These are phyloP conservation scores for Mortierella sp. DNA, from an alignment of 371 early-diverging fungal genomes.

Conservation along the genomic window DNA sequence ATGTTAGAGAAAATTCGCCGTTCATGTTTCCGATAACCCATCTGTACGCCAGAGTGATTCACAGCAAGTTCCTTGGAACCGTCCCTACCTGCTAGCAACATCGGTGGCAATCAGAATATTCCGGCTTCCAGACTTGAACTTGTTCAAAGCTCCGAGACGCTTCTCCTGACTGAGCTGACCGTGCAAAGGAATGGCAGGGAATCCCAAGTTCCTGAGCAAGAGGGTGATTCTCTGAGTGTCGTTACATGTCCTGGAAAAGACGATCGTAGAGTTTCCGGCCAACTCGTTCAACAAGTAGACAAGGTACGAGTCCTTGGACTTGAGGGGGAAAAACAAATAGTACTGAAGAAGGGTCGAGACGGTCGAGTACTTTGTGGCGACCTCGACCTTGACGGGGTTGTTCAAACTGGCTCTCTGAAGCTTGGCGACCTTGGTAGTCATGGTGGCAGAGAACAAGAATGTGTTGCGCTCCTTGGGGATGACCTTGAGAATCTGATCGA, in stretches of 20 bases:
- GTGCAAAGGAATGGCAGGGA: conserved; percentile 94
- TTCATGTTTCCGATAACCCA: neutral
- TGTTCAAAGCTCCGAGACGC: conserved; percentile 90
- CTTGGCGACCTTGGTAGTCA: conserved; percentile 96
- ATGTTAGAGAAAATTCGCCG: neutral
- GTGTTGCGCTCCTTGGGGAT: conserved; percentile 95
- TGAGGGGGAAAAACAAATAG: conserved; percentile 96
- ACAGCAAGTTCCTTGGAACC: neutral
- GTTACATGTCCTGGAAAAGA: conserved; percentile 92
- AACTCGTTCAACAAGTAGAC: conserved; percentile 93
- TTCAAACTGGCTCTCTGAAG: conserved; percentile 94
- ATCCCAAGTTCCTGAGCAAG: conserved; percentile 91
- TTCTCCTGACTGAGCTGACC: conserved; percentile 95
- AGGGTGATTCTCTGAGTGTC: conserved; percentile 88
- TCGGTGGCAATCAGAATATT: conserved; percentile 97
- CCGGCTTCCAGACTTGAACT: conserved; percentile 90
- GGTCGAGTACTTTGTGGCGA: conserved; percentile 92
- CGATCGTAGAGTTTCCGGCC: conserved; percentile 91
- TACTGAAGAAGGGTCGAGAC: conserved; percentile 94
- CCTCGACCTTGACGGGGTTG: conserved; percentile 94
- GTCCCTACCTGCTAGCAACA: conserved; percentile 80
- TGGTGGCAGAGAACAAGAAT: conserved; percentile 97
- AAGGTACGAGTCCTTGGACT: conserved; percentile 95
- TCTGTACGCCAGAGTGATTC: neutral
- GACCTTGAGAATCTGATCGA: conserved; percentile 94